Evolutionary conservation across 176 grass and related monocot species (phyloP), one percentile per base, ranked within the genome.

Genomic region (Alopecurus myosuroides): DNA sequence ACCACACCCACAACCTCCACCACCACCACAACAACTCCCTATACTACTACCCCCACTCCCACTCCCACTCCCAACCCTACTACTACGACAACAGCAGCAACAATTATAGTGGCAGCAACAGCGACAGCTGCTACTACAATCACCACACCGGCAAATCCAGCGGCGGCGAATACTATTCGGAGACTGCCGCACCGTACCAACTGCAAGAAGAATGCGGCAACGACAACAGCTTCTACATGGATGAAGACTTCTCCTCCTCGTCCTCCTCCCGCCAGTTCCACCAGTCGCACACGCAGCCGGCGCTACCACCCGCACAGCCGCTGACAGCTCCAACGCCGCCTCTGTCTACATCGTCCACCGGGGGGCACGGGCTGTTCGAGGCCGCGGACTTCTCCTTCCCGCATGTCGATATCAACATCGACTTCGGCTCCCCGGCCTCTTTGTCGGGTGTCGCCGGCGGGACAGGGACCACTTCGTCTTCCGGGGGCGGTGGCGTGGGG

Each of bases 191-290:
- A 2, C 79, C 83, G 62, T 92, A 90, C 78, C 86, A 88, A 82
- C 58, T 29, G 58, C 58, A 62, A 62, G 89, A 98, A 95, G 96
- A 98, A 98, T 98, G 95, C 89, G 91, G 91, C 89, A 88, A 74
- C 81, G 70, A 64, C 3, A 29, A 81, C 66, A 76, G 89, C 58
- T 77, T 92, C 84, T 98, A 94, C 96, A 98, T 98, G 96, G 96
- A 98, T 94, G 96, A 98, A 94, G 96, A 98, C 92, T 95, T 95
- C 90, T 94, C 97, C 42, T 95, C 97, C 45, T 91, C 97, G 20
- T 94, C 93, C 31, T 94, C 94, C 22, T 96, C 91, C 29, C 89
- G 82, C 86, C 94, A 97, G 75, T 91, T 90, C 50, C 86, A 92
- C 36, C 57, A 61, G 57, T 79, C 78, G 22, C 64, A 82, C 51